Evolutionary conservation across 2,329 filamentous ascomycete species (phyloP).

Genomic region (Diaporthe vaccinii): DNA sequence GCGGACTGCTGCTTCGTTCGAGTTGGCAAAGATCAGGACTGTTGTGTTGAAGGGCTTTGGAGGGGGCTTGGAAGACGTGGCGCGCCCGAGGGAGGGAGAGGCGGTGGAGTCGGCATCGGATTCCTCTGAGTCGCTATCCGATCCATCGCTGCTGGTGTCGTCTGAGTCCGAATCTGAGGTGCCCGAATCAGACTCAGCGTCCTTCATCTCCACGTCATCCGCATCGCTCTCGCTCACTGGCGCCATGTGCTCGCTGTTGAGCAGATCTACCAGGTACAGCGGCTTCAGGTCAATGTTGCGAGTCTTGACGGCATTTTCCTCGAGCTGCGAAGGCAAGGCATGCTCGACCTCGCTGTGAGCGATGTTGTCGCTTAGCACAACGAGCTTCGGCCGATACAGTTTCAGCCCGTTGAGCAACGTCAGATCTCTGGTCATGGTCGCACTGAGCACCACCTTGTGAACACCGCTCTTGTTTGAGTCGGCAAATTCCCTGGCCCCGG

Average conservation of each 20-base stretch:
- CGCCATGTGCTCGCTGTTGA: conserved; percentile 69
- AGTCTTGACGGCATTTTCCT: conserved; percentile 77
- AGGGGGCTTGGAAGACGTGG: neutral
- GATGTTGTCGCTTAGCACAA: conserved; percentile 68
- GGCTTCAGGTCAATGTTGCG: conserved; percentile 81
- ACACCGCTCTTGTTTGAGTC: conserved; percentile 68
- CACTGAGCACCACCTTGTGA: conserved; percentile 88
- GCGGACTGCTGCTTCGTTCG: conserved; percentile 88
- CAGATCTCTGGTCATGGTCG: conserved; percentile 90
- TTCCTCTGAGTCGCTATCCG: conserved; percentile 45
- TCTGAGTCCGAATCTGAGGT: conserved; percentile 47
- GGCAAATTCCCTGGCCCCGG: conserved; percentile 66
- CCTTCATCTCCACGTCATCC: conserved; percentile 55
- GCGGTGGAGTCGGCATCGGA: conserved; percentile 43
- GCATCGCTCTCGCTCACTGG: conserved; percentile 43
- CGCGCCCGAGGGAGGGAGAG: neutral
- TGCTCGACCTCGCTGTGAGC: conserved; percentile 59
- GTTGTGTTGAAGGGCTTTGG: conserved; percentile 52
- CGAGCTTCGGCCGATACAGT: conserved; percentile 79
- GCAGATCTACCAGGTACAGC: conserved; percentile 84
- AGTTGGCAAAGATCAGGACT: conserved; percentile 89
- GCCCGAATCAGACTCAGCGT: conserved; percentile 52
- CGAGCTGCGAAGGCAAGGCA: conserved; percentile 72
- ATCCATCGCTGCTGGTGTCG: conserved; percentile 45
- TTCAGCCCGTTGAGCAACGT: conserved; percentile 82